Evolutionary conservation across 306 rosid genomes (phyloP).

Genomic region (Erythrophleum fordii): DNA sequence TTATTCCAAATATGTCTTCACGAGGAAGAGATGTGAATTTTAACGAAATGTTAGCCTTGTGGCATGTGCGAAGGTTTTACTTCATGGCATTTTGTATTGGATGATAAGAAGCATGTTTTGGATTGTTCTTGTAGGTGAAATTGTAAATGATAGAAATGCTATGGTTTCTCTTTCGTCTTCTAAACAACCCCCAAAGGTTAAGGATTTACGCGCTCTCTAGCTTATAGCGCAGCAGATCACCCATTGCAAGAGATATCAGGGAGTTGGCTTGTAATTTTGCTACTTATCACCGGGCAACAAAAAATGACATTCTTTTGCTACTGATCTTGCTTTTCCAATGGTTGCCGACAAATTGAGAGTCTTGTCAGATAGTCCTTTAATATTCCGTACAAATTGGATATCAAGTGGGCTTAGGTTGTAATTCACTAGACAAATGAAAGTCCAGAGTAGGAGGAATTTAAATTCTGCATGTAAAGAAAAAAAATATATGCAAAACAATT

Average conservation of each 20-base stretch:
- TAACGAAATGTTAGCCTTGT: not conserved
- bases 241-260: not conserved
- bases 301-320: not conserved
- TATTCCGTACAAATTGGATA: no score
- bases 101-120: not conserved
- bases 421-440: no score
- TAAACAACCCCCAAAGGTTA: no score
- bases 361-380: not conserved
- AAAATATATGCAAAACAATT: not conserved
- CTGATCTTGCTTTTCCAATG: not conserved
- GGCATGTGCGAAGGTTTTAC: not conserved
- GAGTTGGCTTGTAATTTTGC: not conserved
- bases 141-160: no score
- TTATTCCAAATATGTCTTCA: conserved; percentile 90
- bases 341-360: not conserved
- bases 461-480: no score
- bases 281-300: no score
- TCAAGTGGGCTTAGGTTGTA: no score
- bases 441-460: not conserved
- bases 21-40: conserved; percentile 79
- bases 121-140: no score
- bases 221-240: not conserved
- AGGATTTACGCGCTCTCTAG: no score
- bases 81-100: not conserved
- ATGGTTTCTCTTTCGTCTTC: no score